Base-by-base conservation (phyloP, 23 red algal species). In the Gracilaria gracilis region DNA sequence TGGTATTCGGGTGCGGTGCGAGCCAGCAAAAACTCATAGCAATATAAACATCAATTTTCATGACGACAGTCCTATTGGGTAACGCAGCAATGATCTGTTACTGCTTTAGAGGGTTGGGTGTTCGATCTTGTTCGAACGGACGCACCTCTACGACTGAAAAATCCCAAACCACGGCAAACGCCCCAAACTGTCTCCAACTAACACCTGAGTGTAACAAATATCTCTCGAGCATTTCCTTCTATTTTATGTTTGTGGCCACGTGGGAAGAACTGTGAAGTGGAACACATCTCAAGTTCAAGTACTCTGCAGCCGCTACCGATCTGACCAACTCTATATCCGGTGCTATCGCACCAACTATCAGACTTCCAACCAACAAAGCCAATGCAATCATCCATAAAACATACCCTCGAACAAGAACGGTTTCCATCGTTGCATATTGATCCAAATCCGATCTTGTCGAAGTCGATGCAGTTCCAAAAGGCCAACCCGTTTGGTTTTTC, bases 251-350 rank as follows among this genome's bases (percentile, higher is more conserved):
- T 29, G 15, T 15, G 58, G 42, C 4, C 11, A 46, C 58, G 16
- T 64, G 58, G 4, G 58, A 64, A 4, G 23, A 15, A 17, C 23
- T 64, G 58, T 64, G 58, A n/a, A 64, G 58, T 29, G 58, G 27
- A 64, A 64, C 27, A 64, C 58, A 64, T 64, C 16, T 15, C 27
- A 64, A 9, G 27, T 64, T 29, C 58, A 64, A 29, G 16, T 64
- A 64, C 58, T 64, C 58, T 64, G 58, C 58, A 3, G 58, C 58
- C 16, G 58, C 58, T 64, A 64, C 58, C 16, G 58, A 64, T 64
- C 58, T 27, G 27, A 15, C 58, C 58, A 64, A 64, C 27, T 64
- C 58, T 64, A 64, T 17, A 64, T 64, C 58, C 15, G 58, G 58
- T 9, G 58, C 58, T 7, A 64, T 17, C 16, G 7, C 4, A 15